These are phyloP conservation scores for Mycena alexandri DNA, from an alignment of 768 basidiomycete genomes.

Conservation along the genomic window DNA sequence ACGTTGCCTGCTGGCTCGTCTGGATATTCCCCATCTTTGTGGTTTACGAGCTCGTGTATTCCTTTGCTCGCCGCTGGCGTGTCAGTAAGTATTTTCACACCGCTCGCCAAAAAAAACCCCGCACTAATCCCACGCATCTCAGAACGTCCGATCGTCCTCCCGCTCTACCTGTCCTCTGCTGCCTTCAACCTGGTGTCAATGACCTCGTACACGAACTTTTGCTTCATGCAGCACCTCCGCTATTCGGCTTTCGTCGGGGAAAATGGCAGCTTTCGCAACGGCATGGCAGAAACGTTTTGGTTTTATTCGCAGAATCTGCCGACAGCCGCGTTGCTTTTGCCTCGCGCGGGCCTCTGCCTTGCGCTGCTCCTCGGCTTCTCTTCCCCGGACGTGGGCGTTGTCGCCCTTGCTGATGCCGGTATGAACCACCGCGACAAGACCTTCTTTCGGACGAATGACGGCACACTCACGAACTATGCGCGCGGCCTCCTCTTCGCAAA, in stretches of 20 bases:
- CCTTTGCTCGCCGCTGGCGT: slow-evolving; percentile 82
- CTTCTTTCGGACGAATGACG: slow-evolving; percentile 75
- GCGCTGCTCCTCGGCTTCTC: slow-evolving; percentile 79
- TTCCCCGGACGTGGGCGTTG: slow-evolving; percentile 59
- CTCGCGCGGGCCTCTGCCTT: slow-evolving; percentile 82
- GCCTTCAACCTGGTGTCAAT: slow-evolving; percentile 82
- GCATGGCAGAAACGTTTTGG: slow-evolving; percentile 87
- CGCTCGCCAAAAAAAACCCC: slow-evolving; percentile 17
- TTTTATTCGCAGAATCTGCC: slow-evolving; percentile 89
- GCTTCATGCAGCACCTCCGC: slow-evolving; percentile 86
- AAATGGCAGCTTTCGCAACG: slow-evolving; percentile 62
- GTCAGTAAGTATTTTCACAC: slow-evolving; percentile 70
- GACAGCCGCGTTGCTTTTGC: slow-evolving; percentile 84
- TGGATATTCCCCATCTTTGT: slow-evolving; percentile 82
- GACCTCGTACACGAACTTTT: slow-evolving; percentile 86
- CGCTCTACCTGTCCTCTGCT: slow-evolving; percentile 86
- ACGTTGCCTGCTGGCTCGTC: slow-evolving; percentile 83
- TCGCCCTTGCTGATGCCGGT: slow-evolving; percentile 62
- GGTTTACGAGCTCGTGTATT: slow-evolving; percentile 83
- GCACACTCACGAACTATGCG: slow-evolving; percentile 80
- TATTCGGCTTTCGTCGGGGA: slow-evolving; percentile 73
- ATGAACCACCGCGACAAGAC: slow-evolving; percentile 72
- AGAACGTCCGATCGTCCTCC: slow-evolving; percentile 88
- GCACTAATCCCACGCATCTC: slow-evolving; percentile 28
- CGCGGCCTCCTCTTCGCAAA: slow-evolving; percentile 85